A percentile compares a stretch with the other conserved stretches of the same genome.
Evolutionary conservation across 495 filamentous ascomycete genomes (phyloP).

Genomic region (Penicillium odoratum): DNA sequence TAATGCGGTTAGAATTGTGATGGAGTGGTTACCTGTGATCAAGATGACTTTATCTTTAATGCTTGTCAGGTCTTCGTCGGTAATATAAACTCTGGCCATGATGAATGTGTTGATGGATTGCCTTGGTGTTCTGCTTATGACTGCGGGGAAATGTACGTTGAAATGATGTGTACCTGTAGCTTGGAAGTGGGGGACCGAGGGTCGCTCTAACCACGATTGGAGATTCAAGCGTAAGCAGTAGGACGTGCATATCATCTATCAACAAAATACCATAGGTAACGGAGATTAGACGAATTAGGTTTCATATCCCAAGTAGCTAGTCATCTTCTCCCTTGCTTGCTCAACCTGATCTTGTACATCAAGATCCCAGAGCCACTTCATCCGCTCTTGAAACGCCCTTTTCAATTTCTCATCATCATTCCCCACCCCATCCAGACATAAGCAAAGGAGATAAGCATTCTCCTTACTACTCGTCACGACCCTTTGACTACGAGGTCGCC

Average conservation of each 20-base stretch:
- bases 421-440: constrained; percentile 41
- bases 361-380: constrained; percentile 54
- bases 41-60: constrained; percentile 48
- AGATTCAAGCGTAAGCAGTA: no score
- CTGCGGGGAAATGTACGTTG: no score
- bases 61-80: constrained; percentile 11
- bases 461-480: constrained; percentile 51
- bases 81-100: constrained; percentile 17
- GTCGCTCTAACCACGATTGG: no score
- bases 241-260: no score
- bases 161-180: no score
- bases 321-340: constrained; percentile 24
- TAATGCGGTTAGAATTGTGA: background rate
- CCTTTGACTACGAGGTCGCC: constrained; percentile 53
- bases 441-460: constrained; percentile 41
- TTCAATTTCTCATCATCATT: constrained; percentile 46
- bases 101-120: no score
- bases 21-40: constrained; percentile 42
- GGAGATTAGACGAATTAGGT: background rate
- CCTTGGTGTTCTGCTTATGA: no score
- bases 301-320: constrained; percentile 1
- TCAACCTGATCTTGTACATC: constrained; percentile 35
- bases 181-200: no score
- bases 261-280: background rate
- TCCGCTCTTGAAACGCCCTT: constrained; percentile 38